Base-by-base conservation (phyloP, 192 early-diverging fungal genomes). In the Geranomyces variabilis region DNA sequence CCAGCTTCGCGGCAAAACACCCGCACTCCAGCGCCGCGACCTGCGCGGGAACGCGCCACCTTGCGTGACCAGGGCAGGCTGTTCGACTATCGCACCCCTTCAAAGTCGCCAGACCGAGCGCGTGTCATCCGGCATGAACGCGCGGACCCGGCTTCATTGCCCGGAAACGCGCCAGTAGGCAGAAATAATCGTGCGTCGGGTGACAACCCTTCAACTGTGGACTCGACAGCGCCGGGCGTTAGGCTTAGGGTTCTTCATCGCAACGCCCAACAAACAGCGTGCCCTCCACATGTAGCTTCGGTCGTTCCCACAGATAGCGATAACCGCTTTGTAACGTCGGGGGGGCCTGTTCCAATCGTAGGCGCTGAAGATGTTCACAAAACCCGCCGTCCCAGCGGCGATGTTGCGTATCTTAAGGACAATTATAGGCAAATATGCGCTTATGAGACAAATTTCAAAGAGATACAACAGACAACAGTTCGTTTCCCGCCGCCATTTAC, bases 381-480 rank as follows among this genome's bases (percentile, higher is more conserved):
- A 8, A 3, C 51, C 51, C 51, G 24, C 51, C 36, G 36, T 3
- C 36, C 36, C 10, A 10, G 5, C 10, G 5, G 36, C 36, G 36
- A 41, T 10, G 36, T 41, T 41, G 36, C 36, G 36, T 7, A 41
- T 53, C 51, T 53, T 6, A 53, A 53, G 24, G 51, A 53, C n/a
- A 53, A 7, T 17, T 53, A 53, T 53, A 53, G 24, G 24, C 51
- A 26, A 26, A 53, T 53, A 24, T 53, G 51, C 51, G 51, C 51
- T 4, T 53, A 53, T 15, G 51, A 53, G 24, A n/a, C 15, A 7
- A 15, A n/a, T n/a, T 6, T 53, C 6, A 53, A 53, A 15, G 51
- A 26, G 7, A 9, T 3, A 7, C 17, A 4, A 24, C 51, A 53
- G 15, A 26, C 51, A 24, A 15, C 19, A 53, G 15, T 17, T 15